Base-by-base conservation (phyloP, 305 asterid genomes). In the Fraxinus sp. region DNA sequence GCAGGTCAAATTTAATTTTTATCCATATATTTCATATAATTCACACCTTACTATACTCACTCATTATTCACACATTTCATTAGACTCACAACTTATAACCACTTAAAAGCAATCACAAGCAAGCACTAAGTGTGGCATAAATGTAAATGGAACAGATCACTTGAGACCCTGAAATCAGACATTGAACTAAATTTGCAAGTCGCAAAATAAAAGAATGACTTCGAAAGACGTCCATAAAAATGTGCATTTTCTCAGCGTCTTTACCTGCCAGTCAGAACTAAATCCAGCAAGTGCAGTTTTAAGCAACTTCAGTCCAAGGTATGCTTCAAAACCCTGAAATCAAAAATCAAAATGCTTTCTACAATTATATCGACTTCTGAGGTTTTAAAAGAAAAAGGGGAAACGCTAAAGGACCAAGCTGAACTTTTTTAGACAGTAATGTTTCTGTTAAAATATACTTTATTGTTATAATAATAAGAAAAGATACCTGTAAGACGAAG, bases 261-360 rank as follows among this genome's bases (percentile, higher is more conserved):
- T 83, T 88, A 95, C 99, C 98, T 96, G 99, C 99, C 99, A 96
- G 85, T 93, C 98, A 39, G 93, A 92, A 85, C 83, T 85, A 83
- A 84, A 86, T 82, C 97, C 94, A 83, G 83, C 91, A 85, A 92
- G 59, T 78, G 98, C 98, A 86, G 97, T 93, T 87, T 91, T 89
- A 68, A 96, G 98, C 85, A 94, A 88, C 90, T 91, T 88, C 77
- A 92, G 81, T 80, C 99, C 99, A 86, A 95, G 88, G 90, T 95
- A 95, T 68, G 97, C 99, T 92, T 96, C 98, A 55, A 93, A 92
- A 30, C 92, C 97, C 98, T 95, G 96, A 81, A 87, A 80, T 46
- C 39, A 84, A 75, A 84, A 70, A 78, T 22, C 36, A 77, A 37
- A 80, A 26, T 37, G 66, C 77, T 84, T 52, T 77, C 26, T 22